Evolutionary conservation across 2,329 filamentous ascomycete species (phyloP).

Genomic region (Alternaria conjuncta): DNA sequence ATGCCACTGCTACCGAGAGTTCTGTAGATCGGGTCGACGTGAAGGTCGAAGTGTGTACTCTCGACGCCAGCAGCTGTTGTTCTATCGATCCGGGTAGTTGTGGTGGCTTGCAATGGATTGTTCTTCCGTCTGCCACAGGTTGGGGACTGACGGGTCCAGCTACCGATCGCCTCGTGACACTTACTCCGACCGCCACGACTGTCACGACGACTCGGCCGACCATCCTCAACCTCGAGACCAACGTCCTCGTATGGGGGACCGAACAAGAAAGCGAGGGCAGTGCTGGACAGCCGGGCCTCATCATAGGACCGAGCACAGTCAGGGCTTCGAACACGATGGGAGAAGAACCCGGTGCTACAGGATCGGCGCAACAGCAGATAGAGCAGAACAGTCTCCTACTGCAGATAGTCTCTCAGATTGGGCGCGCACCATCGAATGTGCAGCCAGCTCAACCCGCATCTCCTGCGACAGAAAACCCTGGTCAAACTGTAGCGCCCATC

Average conservation of each 20-base stretch:
- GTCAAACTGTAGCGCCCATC: not conserved
- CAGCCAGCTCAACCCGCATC: slow-evolving; percentile 7
- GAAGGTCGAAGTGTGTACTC: not conserved
- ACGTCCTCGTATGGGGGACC: not conserved
- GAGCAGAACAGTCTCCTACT: slow-evolving; percentile 19
- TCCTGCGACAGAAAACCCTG: not conserved
- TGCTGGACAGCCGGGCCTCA: not conserved
- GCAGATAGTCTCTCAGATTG: slow-evolving; percentile 25
- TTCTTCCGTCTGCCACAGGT: slow-evolving; percentile 19
- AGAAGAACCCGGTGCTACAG: not conserved
- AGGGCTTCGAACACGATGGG: not conserved
- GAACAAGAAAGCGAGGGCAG: not conserved
- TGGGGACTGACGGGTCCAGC: slow-evolving; percentile 11
- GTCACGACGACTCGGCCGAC: slow-evolving; percentile 24
- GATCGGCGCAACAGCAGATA: slow-evolving; percentile 4
- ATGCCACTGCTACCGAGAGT: not conserved
- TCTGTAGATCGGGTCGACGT: not conserved
- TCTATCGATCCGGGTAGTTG: not conserved
- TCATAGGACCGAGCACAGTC: not conserved
- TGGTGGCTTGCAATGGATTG: not conserved
- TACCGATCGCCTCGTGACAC: not conserved
- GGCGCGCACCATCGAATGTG: slow-evolving; percentile 6
- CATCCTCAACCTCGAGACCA: slow-evolving; percentile 24
- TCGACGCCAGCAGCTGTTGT: not conserved
- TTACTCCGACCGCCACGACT: slow-evolving; percentile 9